Percentiles rank a stretch among this genome's conserved stretches.
Conservation (phyloP, 2,329 filamentous ascomycete genomes). For the Fusarium nisikadoi region DNA sequence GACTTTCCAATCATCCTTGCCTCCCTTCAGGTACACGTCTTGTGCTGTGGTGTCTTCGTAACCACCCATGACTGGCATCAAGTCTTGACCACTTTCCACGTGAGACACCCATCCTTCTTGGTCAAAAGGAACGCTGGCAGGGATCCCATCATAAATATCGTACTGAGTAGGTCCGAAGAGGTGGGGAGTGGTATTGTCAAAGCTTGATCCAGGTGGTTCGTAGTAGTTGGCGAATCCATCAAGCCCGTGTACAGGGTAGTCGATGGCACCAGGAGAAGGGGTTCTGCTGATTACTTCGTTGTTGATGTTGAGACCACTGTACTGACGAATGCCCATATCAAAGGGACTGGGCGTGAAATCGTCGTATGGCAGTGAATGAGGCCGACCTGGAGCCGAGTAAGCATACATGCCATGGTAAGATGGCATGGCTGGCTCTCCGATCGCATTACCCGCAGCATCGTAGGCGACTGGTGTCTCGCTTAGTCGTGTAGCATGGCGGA, state of each 20-base stretch:
- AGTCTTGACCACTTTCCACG: constrained; percentile 13
- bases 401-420: constrained; percentile 29
- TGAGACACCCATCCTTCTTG: constrained; percentile 29
- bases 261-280: constrained; percentile 30
- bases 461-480: constrained; percentile 33
- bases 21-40: constrained; percentile 48
- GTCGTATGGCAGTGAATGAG: constrained; percentile 24
- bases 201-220: constrained; percentile 3
- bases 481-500: constrained; percentile 26
- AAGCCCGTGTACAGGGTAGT: constrained; percentile 27
- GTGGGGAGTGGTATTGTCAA: constrained; percentile 4
- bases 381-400: constrained; percentile 21
- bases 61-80: constrained; percentile 17
- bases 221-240: constrained; percentile 30
- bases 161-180: constrained; percentile 22
- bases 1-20: constrained; percentile 50
- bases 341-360: constrained; percentile 28
- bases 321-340: constrained; percentile 20
- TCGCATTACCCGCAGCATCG: constrained; percentile 10
- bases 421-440: constrained; percentile 5
- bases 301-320: constrained; percentile 6
- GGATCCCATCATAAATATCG: constrained; percentile 19
- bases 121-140: constrained; percentile 9
- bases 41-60: constrained; percentile 33
- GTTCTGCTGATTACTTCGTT: constrained; percentile 32